These are phyloP conservation scores for Aschersonia sp. DNA, from an alignment of 2,329 filamentous ascomycete genomes.

Conservation along the genomic window DNA sequence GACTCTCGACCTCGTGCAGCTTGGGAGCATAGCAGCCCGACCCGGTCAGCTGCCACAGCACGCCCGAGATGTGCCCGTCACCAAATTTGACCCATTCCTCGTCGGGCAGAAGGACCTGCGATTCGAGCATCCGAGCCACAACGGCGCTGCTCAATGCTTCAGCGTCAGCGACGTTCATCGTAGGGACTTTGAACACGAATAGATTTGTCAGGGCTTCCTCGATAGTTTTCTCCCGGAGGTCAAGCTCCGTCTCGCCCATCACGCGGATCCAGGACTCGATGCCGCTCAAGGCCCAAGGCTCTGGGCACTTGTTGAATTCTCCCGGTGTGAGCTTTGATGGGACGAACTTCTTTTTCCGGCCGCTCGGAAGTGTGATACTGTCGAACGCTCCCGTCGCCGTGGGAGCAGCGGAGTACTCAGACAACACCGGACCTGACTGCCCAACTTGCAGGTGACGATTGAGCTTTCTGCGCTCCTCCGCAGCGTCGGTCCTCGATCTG, in stretches of 20 bases:
- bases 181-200: constrained; percentile 90
- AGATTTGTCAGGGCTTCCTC: constrained; percentile 77
- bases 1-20: constrained; percentile 55
- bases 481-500: constrained; percentile 86
- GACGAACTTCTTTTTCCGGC: constrained; percentile 69
- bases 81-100: constrained; percentile 98
- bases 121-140: constrained; percentile 64
- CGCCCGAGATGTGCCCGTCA: constrained; percentile 65
- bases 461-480: constrained; percentile 48
- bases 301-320: constrained; percentile 72
- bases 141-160: constrained; percentile 71
- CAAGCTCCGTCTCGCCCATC: constrained; percentile 81
- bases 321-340: constrained; percentile 66
- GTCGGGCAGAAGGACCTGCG: constrained; percentile 66
- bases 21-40: constrained; percentile 81
- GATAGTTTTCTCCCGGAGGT: constrained; percentile 72
- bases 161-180: constrained; percentile 95
- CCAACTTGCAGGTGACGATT: constrained; percentile 35
- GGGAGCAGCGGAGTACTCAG: constrained; percentile 42
- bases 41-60: constrained; percentile 85
- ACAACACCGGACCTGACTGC: constrained; percentile 37
- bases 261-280: constrained; percentile 75
- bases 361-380: constrained; percentile 67
- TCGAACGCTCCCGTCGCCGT: constrained; percentile 53
- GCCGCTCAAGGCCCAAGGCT: constrained; percentile 89